Percentiles rank a stretch among this genome's conserved stretches.
Evolutionary conservation across 1,284 basidiomycete genomes (phyloP).

Genomic region (Dichomitus squalens): DNA sequence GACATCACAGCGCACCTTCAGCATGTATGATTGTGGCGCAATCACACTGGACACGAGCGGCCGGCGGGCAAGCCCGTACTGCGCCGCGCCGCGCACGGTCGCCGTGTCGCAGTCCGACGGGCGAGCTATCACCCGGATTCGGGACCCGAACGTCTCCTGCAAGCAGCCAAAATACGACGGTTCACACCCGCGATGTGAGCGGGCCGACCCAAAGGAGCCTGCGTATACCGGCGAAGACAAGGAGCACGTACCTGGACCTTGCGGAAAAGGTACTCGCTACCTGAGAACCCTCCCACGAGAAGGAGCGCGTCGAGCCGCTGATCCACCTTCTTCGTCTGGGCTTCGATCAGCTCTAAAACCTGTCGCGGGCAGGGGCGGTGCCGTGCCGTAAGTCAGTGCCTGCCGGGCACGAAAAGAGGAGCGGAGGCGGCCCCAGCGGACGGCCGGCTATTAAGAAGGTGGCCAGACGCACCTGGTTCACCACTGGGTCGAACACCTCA

Average conservation of each 20-base stretch:
- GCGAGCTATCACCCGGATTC: constrained; percentile 72
- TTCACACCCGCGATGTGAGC: neutral
- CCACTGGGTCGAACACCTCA: constrained; percentile 81
- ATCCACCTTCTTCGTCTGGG: constrained; percentile 64
- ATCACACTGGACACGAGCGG: constrained; percentile 78
- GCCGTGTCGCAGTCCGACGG: constrained; percentile 84
- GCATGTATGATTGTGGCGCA: constrained; percentile 77
- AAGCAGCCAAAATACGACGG: neutral
- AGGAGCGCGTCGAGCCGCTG: constrained; percentile 75
- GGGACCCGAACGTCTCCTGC: constrained; percentile 63
- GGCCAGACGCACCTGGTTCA: constrained; percentile 56
- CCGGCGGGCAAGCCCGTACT: constrained; percentile 77
- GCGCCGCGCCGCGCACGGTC: constrained; percentile 78
- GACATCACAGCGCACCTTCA: constrained; percentile 56
- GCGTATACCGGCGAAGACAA: neutral
- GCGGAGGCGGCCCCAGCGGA: constrained; percentile 16
- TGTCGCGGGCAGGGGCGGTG: constrained; percentile 34
- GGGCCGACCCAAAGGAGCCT: neutral
- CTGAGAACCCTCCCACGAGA: constrained; percentile 85
- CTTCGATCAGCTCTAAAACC: constrained; percentile 76
- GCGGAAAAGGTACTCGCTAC: constrained; percentile 77
- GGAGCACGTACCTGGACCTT: constrained; percentile 61
- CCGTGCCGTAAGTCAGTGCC: constrained; percentile 12
- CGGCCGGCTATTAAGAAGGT: constrained; percentile 11
- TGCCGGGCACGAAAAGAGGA: constrained; percentile 4